Base-by-base conservation (phyloP, 163 green algal genomes). In the Scenedesmus sp. region DNA sequence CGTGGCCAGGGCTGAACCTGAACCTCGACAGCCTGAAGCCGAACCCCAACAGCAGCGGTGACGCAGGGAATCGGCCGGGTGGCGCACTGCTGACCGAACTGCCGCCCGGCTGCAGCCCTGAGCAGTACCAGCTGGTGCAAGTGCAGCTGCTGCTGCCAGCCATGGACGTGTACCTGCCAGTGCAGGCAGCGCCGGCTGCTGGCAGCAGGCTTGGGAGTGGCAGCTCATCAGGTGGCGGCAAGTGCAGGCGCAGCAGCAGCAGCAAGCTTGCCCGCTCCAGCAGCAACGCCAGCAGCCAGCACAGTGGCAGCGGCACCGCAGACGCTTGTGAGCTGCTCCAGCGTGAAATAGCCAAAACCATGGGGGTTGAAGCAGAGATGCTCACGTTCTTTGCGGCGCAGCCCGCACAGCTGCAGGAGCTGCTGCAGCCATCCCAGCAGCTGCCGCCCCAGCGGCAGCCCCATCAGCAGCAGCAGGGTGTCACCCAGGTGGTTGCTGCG, bases 61-160 rank as follows among this genome's bases (percentile, higher is more conserved):
- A 1, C 81, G 49, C 81, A 87, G 37, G 33, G 3, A 80, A 33
- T 33, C 46, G 70, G 70, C n/a, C 59, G 43, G 80, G 80, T 30
- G 20, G 70, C n/a, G 16, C 30, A 68, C 15, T 46, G 16, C 51
- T 76, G 24, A 1, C 65, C 49, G 61, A 49, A 51, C 20, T 40
- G 53, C 81, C 70, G 10, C 33, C 70, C 10, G 37, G 33, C 12
- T n/a, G 26, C 53, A 76, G 33, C 13, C 15, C 37, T 24, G 56
- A 56, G 24, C 37, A 24, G n/a, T 51, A 82, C 1, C 84, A 89
- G 84, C 43, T 89, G 42, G 65, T 89, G 26, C 84, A 33, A 37
- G 84, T 89, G 43, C 61, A 89, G 61, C 61, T 89, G 84, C 84
- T 89, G 84, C 61, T 89, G 61, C 84, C 84, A 33, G 84, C 84